phyloP scores from a whole-genome alignment of 371 early-diverging fungal genomes.

The Mucor saturninus region DNA sequence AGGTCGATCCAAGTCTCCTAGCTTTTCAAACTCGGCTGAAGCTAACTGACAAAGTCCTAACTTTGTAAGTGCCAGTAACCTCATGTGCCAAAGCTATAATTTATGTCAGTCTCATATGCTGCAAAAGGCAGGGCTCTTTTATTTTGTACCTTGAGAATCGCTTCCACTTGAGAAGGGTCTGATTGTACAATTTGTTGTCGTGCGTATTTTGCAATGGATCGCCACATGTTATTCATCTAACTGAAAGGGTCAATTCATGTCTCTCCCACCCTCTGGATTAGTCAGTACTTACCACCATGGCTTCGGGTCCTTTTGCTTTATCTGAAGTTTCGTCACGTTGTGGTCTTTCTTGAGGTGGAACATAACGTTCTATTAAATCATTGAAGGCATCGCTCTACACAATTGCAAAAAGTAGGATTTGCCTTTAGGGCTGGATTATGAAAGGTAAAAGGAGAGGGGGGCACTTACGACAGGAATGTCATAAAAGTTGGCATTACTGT shows the following conservation, averaged over 20 bases:
- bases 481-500: constrained; percentile 56
- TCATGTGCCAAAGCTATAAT: constrained; percentile 59
- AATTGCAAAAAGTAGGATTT: background rate
- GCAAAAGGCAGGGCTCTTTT: background rate
- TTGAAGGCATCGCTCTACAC: constrained; percentile 59
- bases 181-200: constrained; percentile 57
- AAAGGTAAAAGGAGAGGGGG: too few species aligned
- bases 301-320: constrained; percentile 40
- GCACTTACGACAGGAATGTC: constrained; percentile 59
- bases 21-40: constrained; percentile 63
- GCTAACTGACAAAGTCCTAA: constrained; percentile 63
- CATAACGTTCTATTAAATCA: constrained; percentile 55
- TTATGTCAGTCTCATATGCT: background rate
- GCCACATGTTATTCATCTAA: constrained; percentile 65
- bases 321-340: constrained; percentile 47
- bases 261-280: background rate
- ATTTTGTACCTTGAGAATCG: constrained; percentile 33
- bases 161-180: constrained; percentile 37
- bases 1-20: constrained; percentile 58
- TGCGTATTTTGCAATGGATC: constrained; percentile 62
- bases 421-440: background rate
- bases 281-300: constrained; percentile 28
- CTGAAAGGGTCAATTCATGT: background rate
- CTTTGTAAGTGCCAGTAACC: constrained; percentile 58
- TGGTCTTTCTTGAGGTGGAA: constrained; percentile 58